Base-by-base conservation (phyloP, 2,329 filamentous ascomycete species). In the Gliomastix tumulicola region DNA sequence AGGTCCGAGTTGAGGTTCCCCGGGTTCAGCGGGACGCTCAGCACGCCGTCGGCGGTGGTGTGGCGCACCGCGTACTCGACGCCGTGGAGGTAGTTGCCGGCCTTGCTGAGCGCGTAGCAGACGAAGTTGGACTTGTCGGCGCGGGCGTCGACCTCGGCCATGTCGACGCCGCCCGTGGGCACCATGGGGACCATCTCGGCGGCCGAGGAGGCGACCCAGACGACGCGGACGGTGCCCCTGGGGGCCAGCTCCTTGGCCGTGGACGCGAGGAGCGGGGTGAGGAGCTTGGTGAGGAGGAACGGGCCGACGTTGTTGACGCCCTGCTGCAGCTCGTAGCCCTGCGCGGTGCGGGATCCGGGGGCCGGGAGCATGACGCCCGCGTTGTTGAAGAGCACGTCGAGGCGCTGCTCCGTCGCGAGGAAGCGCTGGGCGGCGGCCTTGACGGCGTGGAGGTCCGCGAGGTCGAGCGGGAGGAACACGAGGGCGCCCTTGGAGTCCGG, bases 381-480 rank as follows among this genome's bases (percentile, higher is more conserved):
- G 47, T 66, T 66, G 40, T 66, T 57, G 43, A 58, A 51, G 23
- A 66, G 41, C 3, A 62, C 51, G 40, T 65, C 54, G 6, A 66
- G 44, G 13, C 47, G 46, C 10, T 32, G 37, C 32, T 54, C 50
- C 21, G 38, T 42, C 13, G 36, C 35, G 3, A 51, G 36, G 15
- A 56, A 54, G 6, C 41, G 36, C 4, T 47, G 30, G 4, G 49
- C 54, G 2, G 56, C 44, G 8, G 41, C 34, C 35, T 54, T 55
- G 31, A 60, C 46, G n/a, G 49, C 53, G 15, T 45, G 34, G 4
- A 60, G 44, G 37, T 60, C 56, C 7, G 46, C 42, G 6, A 62
- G 49, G 39, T 71, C 68, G 5, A 73, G 48, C 9, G 50, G 41
- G 7, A 71, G 46, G 38, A 63, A 66, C n/a, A 51, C 49, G 3